These are phyloP conservation scores for Plasmodium fragile DNA, from an alignment of 169 alveolate genomes.

Conservation along the genomic window DNA sequence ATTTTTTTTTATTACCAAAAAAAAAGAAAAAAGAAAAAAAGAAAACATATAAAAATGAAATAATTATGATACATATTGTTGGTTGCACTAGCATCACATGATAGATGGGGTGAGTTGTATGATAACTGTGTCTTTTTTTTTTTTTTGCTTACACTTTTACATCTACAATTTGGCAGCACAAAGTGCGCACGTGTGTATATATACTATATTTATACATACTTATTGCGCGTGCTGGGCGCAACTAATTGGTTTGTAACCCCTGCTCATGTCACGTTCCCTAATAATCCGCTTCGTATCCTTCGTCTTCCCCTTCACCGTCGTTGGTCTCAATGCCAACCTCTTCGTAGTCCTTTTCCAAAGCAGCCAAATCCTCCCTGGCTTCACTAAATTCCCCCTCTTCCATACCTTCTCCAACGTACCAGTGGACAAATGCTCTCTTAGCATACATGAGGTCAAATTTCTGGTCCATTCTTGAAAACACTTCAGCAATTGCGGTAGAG, in stretches of 20 bases:
- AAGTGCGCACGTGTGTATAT: not conserved
- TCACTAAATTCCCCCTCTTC: conserved; percentile 99
- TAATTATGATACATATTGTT: conserved; percentile 32
- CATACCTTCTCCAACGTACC: conserved; percentile 99
- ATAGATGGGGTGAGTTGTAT: not conserved
- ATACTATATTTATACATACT: conserved; percentile 15
- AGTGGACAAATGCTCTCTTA: conserved; percentile 99
- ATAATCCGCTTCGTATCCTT: conserved; percentile 75
- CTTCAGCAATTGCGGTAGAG: conserved; percentile 99
- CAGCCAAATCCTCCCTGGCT: conserved; percentile 99
- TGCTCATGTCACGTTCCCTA: not conserved
- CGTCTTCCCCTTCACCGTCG: conserved; percentile 78
- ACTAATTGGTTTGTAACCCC: not conserved
- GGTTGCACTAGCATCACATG: not conserved
- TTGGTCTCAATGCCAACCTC: conserved; percentile 96
- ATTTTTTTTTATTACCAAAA: conserved; percentile 44
- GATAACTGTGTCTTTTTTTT: not conserved
- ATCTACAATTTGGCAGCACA: not conserved
- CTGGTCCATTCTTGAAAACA: conserved; percentile 97
- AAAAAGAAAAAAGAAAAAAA: conserved; percentile 68
- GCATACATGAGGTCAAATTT: conserved; percentile 98
- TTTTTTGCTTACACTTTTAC: conserved; percentile 13
- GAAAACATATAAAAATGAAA: conserved; percentile 16
- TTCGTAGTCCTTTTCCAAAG: conserved; percentile 97
- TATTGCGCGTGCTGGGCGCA: not conserved